These are phyloP conservation scores for Chaetomium globosum DNA, from an alignment of 2,329 filamentous ascomycete species.

Conservation along the genomic window DNA sequence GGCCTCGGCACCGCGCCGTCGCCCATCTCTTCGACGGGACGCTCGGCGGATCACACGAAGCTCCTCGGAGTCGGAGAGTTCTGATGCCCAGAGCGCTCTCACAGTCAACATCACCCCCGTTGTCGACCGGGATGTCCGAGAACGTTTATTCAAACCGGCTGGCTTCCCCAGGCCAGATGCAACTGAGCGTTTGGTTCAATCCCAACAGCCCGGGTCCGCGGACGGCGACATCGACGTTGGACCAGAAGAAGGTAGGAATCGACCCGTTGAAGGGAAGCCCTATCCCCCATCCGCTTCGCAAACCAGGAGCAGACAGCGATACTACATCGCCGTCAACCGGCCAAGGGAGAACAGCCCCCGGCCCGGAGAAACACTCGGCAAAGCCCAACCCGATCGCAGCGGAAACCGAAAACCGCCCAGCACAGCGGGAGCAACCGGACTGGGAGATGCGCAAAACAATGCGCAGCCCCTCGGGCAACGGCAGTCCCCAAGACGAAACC, in stretches of 20 bases:
- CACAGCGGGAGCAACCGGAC: neutral
- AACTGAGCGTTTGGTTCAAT: constrained; percentile 41
- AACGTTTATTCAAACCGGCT: constrained; percentile 29
- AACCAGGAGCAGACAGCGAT: constrained; percentile 38
- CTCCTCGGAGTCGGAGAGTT: constrained; percentile 15
- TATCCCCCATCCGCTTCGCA: constrained; percentile 12
- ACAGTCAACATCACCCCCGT: constrained; percentile 28
- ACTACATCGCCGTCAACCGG: constrained; percentile 37
- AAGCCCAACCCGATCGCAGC: neutral
- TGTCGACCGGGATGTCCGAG: constrained; percentile 23
- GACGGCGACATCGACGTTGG: constrained; percentile 25
- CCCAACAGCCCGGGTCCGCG: constrained; percentile 31
- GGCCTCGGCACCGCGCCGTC: constrained; percentile 26
- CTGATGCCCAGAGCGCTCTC: constrained; percentile 22
- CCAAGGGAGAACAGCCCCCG: constrained; percentile 26
- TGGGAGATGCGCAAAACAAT: constrained; percentile 27
- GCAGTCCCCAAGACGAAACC: constrained; percentile 7
- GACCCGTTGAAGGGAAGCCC: neutral
- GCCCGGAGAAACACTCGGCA: constrained; percentile 15
- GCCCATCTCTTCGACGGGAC: constrained; percentile 29
- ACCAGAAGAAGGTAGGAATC: constrained; percentile 25
- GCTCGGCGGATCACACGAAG: constrained; percentile 21
- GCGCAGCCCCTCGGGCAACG: neutral
- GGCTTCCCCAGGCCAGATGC: constrained; percentile 38
- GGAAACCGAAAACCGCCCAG: neutral